A percentile compares a stretch with the other conserved stretches of the same genome.
phyloP scores from a whole-genome alignment of 768 basidiomycete species.

The Podaxis sp. region DNA sequence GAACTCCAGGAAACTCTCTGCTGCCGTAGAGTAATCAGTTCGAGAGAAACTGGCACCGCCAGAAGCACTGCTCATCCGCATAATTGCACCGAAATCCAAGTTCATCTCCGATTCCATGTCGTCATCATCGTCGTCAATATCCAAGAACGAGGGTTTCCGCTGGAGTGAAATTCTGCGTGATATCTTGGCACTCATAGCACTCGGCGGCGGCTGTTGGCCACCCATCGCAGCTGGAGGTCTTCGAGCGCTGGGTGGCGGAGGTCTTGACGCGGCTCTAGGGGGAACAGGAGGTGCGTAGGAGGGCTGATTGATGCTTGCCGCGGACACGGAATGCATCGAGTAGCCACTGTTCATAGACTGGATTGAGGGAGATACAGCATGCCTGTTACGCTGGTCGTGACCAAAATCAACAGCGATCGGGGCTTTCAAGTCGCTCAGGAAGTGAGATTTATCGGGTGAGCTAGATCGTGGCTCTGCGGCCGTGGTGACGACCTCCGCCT shows the following conservation, averaged over 20 bases:
- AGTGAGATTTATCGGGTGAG: background rate
- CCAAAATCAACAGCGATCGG: constrained; percentile 10
- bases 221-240: constrained; percentile 19
- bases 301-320: constrained; percentile 17
- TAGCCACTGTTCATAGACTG: constrained; percentile 5
- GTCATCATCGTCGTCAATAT: constrained; percentile 57
- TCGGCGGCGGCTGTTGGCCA: constrained; percentile 30
- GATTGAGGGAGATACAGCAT: background rate
- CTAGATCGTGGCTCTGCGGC: constrained; percentile 1
- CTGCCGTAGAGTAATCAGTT: constrained; percentile 6
- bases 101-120: constrained; percentile 28
- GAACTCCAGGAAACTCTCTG: constrained; percentile 51
- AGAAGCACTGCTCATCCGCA: constrained; percentile 19
- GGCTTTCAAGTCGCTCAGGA: background rate
- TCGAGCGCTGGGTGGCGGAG: constrained; percentile 10
- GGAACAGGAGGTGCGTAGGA: constrained; percentile 29
- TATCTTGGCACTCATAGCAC: constrained; percentile 37
- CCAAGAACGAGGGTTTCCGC: constrained; percentile 71
- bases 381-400: background rate
- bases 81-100: constrained; percentile 9
- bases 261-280: background rate
- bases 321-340: background rate
- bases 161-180: constrained; percentile 51
- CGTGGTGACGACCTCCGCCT: constrained; percentile 25
- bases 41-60: constrained; percentile 4